A percentile compares a stretch with the other conserved stretches of the same genome.
Evolutionary conservation across 1,139 yeast species (phyloP).

Genomic region (Kodamaea derodonti): DNA sequence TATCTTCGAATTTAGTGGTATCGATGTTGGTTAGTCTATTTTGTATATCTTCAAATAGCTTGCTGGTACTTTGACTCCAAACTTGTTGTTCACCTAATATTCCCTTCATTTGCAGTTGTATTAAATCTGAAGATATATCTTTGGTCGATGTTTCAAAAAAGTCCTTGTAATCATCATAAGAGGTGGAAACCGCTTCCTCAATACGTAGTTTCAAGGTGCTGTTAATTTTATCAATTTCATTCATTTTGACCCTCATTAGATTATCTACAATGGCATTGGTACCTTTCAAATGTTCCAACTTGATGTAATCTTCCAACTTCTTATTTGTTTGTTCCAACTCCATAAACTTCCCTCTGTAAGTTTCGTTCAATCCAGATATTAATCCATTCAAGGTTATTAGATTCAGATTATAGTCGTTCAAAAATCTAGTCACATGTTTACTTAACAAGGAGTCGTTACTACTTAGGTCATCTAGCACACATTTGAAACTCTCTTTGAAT

Average conservation of each 20-base stretch:
- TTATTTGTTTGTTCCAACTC: conserved; percentile 8
- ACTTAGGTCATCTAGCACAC: conserved; percentile 8
- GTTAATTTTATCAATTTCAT: conserved; percentile 5
- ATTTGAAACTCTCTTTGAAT: conserved; percentile 3
- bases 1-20: not conserved
- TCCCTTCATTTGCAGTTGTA: not conserved
- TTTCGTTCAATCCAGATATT: conserved; percentile 7
- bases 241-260: conserved; percentile 3
- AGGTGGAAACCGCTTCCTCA: conserved; percentile 1
- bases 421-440: conserved; percentile 10
- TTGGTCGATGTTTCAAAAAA: conserved; percentile 5
- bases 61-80: not conserved
- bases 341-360: not conserved
- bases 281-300: conserved; percentile 8
- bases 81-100: not conserved
- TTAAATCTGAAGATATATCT: not conserved
- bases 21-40: not conserved
- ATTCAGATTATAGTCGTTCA: conserved; percentile 10
- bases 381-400: conserved; percentile 7
- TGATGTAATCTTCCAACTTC: conserved; percentile 7
- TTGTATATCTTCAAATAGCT: not conserved
- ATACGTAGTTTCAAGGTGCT: conserved; percentile 3
- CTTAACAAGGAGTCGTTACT: conserved; percentile 9
- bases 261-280: conserved; percentile 4
- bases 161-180: conserved; percentile 2